Conservation (phyloP, 495 filamentous ascomycete species). For the Tuber magnatum region DNA sequence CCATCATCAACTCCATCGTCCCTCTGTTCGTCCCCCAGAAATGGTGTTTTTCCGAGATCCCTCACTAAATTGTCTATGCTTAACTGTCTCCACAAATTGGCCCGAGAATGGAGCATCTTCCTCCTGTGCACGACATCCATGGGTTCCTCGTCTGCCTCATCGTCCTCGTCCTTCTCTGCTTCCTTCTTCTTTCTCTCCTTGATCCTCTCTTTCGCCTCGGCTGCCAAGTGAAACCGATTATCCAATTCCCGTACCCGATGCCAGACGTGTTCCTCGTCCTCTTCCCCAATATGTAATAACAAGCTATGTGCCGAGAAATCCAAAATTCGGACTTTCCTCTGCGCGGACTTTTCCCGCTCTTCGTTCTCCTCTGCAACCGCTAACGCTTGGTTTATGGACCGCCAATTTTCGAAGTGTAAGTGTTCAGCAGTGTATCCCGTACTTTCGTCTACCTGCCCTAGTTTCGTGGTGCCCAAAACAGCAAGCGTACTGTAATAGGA, state of each 20-base stretch:
- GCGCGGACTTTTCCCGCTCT: background rate
- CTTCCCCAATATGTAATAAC: background rate
- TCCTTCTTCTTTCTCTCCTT: background rate
- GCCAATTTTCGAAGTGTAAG: conserved; percentile 1
- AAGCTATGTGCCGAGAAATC: background rate
- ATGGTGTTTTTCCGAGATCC: background rate
- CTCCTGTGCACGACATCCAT: background rate
- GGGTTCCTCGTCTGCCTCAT: background rate
- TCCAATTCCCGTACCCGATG: background rate
- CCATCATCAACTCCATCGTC: background rate
- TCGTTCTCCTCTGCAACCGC: background rate
- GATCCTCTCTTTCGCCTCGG: background rate
- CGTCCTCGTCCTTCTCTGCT: background rate
- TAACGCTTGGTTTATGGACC: background rate
- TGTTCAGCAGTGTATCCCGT: background rate
- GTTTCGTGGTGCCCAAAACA: background rate
- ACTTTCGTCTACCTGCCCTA: background rate
- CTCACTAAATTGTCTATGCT: background rate
- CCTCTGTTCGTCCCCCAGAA: background rate
- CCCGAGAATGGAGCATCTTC: background rate
- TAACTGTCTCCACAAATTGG: background rate
- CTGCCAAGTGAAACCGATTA: background rate
- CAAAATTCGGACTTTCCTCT: background rate
- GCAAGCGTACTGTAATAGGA: background rate
- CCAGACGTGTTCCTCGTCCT: background rate